These are phyloP conservation scores for Aspergillus glaucus DNA, from an alignment of 2,329 filamentous ascomycete species.

Conservation along the genomic window DNA sequence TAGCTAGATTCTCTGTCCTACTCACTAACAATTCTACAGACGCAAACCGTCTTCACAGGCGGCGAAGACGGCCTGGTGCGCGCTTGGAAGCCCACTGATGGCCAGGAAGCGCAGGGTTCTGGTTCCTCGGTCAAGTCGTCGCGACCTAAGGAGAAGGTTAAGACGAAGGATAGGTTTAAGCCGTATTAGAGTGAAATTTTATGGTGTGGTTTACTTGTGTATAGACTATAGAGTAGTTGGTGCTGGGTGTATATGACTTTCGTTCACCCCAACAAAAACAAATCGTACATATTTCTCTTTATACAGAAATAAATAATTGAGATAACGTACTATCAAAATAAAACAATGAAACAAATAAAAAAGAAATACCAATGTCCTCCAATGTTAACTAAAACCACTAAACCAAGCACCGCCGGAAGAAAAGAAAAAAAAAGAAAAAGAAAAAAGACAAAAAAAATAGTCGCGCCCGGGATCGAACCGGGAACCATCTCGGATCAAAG, in stretches of 20 bases:
- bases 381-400: constrained; percentile 1
- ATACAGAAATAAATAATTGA: too few relatives aligned
- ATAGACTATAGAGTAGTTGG: constrained; percentile 16
- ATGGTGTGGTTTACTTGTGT: neutral
- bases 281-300: too few relatives aligned
- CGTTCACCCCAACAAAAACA: too few relatives aligned
- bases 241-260: neutral
- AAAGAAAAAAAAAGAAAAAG: neutral
- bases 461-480: constrained; percentile 20
- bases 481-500: constrained; percentile 11
- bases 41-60: constrained; percentile 38
- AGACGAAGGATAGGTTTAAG: constrained; percentile 32
- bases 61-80: constrained; percentile 41
- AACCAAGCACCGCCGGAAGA: neutral
- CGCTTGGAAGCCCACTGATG: constrained; percentile 29
- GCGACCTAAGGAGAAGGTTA: constrained; percentile 27
- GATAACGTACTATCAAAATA: too few relatives aligned
- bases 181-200: constrained; percentile 24
- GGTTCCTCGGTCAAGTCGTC: constrained; percentile 16
- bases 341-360: too few relatives aligned
- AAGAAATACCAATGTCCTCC: constrained; percentile 7
- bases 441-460: constrained; percentile 9
- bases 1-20: neutral
- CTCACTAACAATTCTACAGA: constrained; percentile 17
- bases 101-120: constrained; percentile 10